Base-by-base conservation (phyloP, 345 rosid genomes). In the Syzygium jambos region DNA sequence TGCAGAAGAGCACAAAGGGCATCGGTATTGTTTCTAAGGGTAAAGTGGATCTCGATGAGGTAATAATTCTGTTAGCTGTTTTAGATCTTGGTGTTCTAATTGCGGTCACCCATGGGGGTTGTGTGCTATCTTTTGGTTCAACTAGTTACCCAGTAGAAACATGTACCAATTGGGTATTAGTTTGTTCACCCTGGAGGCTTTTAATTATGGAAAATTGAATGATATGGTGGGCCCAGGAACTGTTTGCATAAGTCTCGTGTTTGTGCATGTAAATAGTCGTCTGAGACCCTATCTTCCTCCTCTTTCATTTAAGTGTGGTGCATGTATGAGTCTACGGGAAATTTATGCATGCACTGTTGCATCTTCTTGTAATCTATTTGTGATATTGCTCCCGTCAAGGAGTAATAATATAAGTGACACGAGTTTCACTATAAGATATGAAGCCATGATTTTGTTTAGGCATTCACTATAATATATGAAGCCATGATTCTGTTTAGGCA, bases 11-110 rank as follows among this genome's bases (percentile, higher is more conserved):
- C 92, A 90, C 80, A 85, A 88, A 59, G 93, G 89, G 88, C 97
- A 93, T 78, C 88, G 78, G 27, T 73, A 65, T 29, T 86, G 93
- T 95, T 49, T 91, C 93, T 8, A 95, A 93, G 90, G 97, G 97
- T 88, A 92, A 88, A 54, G 94, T 95, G 86, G 98, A 95, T 90
- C 94, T 94, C 85, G 95, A 94, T 88, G 96, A 95, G 98, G 97
- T 94, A 92, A 78, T 54, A 15, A 22, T 63, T 65, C 51, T 11
- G 55, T 52, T 78, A 12, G 41, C n/a, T 56, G 23, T 46, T 12
- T 73, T 87, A 29, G 19, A 27, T 49, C 52, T 49, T 25, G 82
- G 59, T n/a, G 78, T 5, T 68, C 56, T 87, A 38, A 49, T 51
- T 51, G 54, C 4, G 23, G 17, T 54, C 23, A 30, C 38, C 53